A percentile compares a stretch with the other conserved stretches of the same genome.
phyloP scores from a whole-genome alignment of 1,139 yeast species.

The Yueomyces sp. region DNA sequence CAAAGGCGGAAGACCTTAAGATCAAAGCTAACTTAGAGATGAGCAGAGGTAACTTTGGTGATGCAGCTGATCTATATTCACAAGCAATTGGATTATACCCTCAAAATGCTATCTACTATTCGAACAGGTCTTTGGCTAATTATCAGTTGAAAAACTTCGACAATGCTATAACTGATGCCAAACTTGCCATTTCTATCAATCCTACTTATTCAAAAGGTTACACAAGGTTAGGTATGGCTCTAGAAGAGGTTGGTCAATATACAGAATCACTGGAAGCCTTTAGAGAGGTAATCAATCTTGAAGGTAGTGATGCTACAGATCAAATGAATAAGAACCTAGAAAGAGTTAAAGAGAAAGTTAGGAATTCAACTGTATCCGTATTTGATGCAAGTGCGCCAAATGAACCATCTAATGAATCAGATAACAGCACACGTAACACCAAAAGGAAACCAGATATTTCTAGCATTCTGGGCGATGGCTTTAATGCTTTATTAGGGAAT shows the following conservation, averaged over 20 bases:
- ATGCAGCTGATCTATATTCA: constrained; percentile 61
- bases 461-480: neutral
- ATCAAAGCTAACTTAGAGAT: constrained; percentile 75
- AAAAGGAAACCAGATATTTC: neutral
- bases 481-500: neutral
- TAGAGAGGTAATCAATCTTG: constrained; percentile 66
- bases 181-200: constrained; percentile 58
- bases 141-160: constrained; percentile 60
- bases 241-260: constrained; percentile 77
- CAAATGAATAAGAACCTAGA: constrained; percentile 86
- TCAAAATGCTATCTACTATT: constrained; percentile 60
- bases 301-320: constrained; percentile 67
- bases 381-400: neutral
- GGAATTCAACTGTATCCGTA: constrained; percentile 12
- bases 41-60: constrained; percentile 53
- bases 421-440: neutral
- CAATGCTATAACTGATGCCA: constrained; percentile 68
- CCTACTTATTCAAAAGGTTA: constrained; percentile 77
- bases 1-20: constrained; percentile 65
- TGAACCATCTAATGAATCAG: neutral
- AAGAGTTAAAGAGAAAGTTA: constrained; percentile 71
- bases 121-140: constrained; percentile 91
- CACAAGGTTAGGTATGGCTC: constrained; percentile 82
- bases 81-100: constrained; percentile 59
- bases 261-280: constrained; percentile 80